A percentile compares a stretch with the other conserved stretches of the same genome.
These are phyloP conservation scores for Cladophialophora chaetospira DNA, from an alignment of 2,329 filamentous ascomycete genomes.

Conservation along the genomic window DNA sequence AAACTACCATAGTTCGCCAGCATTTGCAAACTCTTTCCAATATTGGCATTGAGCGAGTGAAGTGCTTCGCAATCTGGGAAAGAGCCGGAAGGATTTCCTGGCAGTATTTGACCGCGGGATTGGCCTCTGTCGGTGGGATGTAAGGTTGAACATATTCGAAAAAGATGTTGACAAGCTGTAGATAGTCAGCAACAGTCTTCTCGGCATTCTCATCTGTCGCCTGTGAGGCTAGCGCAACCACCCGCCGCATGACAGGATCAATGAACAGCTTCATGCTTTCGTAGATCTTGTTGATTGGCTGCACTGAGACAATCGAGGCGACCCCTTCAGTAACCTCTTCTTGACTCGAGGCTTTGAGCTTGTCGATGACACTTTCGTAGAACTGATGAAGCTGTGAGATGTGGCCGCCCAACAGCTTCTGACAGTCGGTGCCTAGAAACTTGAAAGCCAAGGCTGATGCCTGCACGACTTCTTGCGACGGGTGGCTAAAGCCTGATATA, in stretches of 20 bases:
- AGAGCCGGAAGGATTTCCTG: conserved; percentile 89
- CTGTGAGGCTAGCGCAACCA: conserved; percentile 84
- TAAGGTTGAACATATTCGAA: conserved; percentile 76
- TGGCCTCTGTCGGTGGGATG: conserved; percentile 69
- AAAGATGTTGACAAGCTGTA: conserved; percentile 90
- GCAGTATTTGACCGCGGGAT: conserved; percentile 95
- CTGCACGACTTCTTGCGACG: conserved; percentile 85
- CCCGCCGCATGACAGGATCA: conserved; percentile 80
- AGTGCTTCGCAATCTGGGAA: conserved; percentile 82
- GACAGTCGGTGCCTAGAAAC: conserved; percentile 96
- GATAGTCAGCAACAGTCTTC: conserved; percentile 82
- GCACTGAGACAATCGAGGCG: conserved; percentile 84
- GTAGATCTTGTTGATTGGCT: conserved; percentile 78
- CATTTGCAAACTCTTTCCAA: conserved; percentile 91
- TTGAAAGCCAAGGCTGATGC: conserved; percentile 93
- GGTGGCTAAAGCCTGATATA: conserved; percentile 84
- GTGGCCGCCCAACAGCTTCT: conserved; percentile 78
- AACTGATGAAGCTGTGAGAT: conserved; percentile 86
- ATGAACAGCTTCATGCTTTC: conserved; percentile 87
- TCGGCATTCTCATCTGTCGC: conserved; percentile 82
- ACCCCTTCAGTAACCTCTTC: conserved; percentile 97
- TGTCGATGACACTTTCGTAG: conserved; percentile 86
- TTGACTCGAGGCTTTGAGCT: conserved; percentile 80
- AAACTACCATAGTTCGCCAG: conserved; percentile 96
- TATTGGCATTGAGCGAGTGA: conserved; percentile 81